phyloP scores from a whole-genome alignment of 2,329 filamentous ascomycete genomes.

The Aspergillus ruber region DNA sequence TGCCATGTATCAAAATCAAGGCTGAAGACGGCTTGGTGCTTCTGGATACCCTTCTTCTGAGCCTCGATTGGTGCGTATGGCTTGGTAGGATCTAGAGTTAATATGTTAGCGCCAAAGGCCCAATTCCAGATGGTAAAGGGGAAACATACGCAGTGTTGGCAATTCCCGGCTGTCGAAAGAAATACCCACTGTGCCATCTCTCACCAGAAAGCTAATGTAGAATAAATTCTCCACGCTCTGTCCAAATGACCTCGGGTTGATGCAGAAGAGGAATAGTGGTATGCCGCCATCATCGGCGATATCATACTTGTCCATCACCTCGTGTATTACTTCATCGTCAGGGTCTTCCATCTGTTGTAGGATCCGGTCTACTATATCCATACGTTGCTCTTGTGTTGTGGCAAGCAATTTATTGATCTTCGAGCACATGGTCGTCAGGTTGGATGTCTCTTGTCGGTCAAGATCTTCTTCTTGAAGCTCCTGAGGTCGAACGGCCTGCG shows the following conservation, averaged over 20 bases:
- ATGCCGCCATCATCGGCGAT: conserved; percentile 65
- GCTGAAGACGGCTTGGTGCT: conserved; percentile 81
- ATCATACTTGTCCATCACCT: conserved; percentile 59
- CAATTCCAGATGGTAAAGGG: not conserved
- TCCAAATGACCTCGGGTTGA: conserved; percentile 84
- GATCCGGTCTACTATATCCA: conserved; percentile 45
- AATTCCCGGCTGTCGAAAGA: conserved; percentile 64
- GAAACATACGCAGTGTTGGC: conserved; percentile 68
- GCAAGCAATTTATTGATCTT: conserved; percentile 61
- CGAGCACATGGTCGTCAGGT: conserved; percentile 71
- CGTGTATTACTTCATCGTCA: conserved; percentile 33
- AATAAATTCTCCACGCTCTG: conserved; percentile 97
- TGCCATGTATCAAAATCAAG: conserved; percentile 82
- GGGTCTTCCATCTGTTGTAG: conserved; percentile 25
- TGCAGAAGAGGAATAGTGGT: conserved; percentile 75
- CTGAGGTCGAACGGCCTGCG: conserved; percentile 66
- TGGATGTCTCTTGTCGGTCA: conserved; percentile 67
- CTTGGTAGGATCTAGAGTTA: conserved; percentile 37
- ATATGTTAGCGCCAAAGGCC: conserved; percentile 2
- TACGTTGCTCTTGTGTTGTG: conserved; percentile 36
- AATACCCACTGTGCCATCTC: conserved; percentile 74
- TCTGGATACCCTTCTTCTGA: conserved; percentile 50
- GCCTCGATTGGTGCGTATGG: conserved; percentile 44
- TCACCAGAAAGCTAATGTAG: conserved; percentile 88
- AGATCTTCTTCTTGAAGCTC: conserved; percentile 70